phyloP scores from a whole-genome alignment of 306 rosid species.

The Dalbergia cochinchinensis region DNA sequence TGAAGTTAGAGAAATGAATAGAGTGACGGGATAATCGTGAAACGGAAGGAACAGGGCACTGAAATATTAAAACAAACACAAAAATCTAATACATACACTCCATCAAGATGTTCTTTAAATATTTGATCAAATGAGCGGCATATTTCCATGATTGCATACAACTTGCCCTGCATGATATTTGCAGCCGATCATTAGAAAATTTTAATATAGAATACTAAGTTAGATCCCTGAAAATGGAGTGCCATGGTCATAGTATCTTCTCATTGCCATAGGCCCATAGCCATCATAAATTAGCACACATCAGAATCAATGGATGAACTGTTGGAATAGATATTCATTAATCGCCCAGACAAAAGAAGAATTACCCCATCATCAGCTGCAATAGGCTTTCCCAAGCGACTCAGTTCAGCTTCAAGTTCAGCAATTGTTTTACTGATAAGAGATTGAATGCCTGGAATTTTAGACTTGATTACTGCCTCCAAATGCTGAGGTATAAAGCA shows the following conservation, averaged over 20 bases:
- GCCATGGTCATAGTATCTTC: conserved; percentile 6
- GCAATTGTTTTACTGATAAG: conserved; percentile 84
- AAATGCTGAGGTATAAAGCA: conserved; percentile 74
- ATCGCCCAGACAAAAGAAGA: background rate
- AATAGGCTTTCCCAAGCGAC: conserved; percentile 89
- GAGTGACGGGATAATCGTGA: conserved; percentile 16
- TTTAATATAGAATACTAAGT: conserved; percentile 4
- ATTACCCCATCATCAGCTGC: conserved; percentile 94
- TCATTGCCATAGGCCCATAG: background rate
- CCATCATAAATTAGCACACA: conserved; percentile 11
- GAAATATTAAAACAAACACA: background rate
- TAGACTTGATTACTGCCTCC: conserved; percentile 96
- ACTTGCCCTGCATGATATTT: conserved; percentile 75
- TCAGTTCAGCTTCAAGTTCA: conserved; percentile 91
- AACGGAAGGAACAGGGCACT: conserved; percentile 18
- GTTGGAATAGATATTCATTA: conserved; percentile 13
- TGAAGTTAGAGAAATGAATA: conserved; percentile 14
- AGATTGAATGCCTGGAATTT: conserved; percentile 91
- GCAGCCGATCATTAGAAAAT: conserved; percentile 38
- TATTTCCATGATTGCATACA: conserved; percentile 93
- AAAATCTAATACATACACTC: conserved; percentile 72
- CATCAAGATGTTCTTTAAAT: conserved; percentile 96
- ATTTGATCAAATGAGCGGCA: conserved; percentile 85
- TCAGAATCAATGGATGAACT: conserved; percentile 33
- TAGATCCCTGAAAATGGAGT: conserved; percentile 13